Conservation (phyloP, 1,284 basidiomycete species). For the Heterobasidion annosum region DNA sequence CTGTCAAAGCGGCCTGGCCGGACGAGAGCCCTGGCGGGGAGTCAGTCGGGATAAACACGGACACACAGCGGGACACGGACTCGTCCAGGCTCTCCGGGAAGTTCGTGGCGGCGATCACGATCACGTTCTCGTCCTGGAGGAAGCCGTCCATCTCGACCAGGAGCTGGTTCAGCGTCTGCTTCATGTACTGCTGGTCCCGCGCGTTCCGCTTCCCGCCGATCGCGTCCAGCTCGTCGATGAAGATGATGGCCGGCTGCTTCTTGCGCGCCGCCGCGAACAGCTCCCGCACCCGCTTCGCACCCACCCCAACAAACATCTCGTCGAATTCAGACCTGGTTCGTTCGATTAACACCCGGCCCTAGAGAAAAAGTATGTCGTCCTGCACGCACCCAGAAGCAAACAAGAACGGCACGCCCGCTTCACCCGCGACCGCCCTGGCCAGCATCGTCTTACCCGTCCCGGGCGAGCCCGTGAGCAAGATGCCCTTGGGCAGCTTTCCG, state of each 20-base stretch:
- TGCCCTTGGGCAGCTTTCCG: constrained; percentile 87
- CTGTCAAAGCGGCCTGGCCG: constrained; percentile 93
- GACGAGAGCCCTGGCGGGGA: constrained; percentile 64
- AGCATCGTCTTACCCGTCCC: constrained; percentile 98
- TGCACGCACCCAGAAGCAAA: constrained; percentile 69
- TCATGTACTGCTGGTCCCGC: constrained; percentile 84
- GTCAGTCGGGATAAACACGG: neutral
- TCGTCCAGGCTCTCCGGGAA: constrained; percentile 88
- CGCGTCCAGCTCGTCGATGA: constrained; percentile 91
- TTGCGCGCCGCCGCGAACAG: constrained; percentile 93
- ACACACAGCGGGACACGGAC: constrained; percentile 32
- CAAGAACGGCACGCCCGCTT: constrained; percentile 92
- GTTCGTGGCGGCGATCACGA: constrained; percentile 93
- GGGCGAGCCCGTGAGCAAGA: constrained; percentile 81
- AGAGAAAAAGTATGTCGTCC: too few species aligned
- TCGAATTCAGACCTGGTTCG: constrained; percentile 84
- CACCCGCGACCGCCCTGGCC: constrained; percentile 92
- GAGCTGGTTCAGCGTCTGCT: constrained; percentile 90
- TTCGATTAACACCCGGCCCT: constrained; percentile 7
- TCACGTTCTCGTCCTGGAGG: constrained; percentile 82
- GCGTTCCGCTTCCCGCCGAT: constrained; percentile 88
- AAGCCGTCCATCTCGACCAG: constrained; percentile 96
- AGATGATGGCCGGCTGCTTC: constrained; percentile 91
- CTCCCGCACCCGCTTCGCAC: constrained; percentile 93
- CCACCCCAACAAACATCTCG: constrained; percentile 96